Evolutionary conservation across 169 alveolate species (phyloP).

Genomic region (Prorocentrum cordatum): DNA sequence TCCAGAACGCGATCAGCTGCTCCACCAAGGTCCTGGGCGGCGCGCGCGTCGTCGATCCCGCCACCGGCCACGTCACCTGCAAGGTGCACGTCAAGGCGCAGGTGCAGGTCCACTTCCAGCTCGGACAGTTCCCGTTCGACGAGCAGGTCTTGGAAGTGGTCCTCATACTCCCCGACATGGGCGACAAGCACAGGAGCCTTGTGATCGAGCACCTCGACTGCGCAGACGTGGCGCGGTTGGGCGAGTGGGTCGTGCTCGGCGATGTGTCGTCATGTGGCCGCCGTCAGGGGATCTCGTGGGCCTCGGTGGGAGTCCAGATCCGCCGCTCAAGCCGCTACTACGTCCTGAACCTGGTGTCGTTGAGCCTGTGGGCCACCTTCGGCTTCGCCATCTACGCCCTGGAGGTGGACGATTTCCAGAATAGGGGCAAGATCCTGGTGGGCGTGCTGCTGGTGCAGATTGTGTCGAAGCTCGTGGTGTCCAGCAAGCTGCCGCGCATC

Average conservation of each 20-base stretch:
- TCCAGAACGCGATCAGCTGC: constrained; percentile 20
- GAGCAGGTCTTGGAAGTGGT: no score
- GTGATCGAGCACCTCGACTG: no score
- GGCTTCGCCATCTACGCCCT: constrained; percentile 23
- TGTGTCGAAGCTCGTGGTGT: constrained; percentile 55
- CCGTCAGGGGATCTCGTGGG: background rate
- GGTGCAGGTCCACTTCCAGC: constrained; percentile 10
- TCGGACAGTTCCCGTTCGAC: background rate
- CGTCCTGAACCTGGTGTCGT: background rate
- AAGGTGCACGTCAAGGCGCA: constrained; percentile 27
- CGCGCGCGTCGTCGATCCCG: background rate
- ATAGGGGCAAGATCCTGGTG: constrained; percentile 62
- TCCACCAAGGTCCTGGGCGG: background rate
- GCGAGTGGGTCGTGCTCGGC: no score
- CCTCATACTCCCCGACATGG: no score
- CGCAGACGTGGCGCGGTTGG: no score
- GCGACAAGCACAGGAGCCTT: no score
- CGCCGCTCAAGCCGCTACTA: constrained; percentile 3
- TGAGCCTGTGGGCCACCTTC: constrained; percentile 38
- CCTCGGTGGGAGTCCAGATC: background rate
- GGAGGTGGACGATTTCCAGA: constrained; percentile 48
- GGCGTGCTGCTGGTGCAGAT: constrained; percentile 65
- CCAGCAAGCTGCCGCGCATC: constrained; percentile 61
- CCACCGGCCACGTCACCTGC: constrained; percentile 35
- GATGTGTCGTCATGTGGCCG: no score